Conservation (phyloP, 257 asterid genomes). For the Dorcoceras hygrometricum region DNA sequence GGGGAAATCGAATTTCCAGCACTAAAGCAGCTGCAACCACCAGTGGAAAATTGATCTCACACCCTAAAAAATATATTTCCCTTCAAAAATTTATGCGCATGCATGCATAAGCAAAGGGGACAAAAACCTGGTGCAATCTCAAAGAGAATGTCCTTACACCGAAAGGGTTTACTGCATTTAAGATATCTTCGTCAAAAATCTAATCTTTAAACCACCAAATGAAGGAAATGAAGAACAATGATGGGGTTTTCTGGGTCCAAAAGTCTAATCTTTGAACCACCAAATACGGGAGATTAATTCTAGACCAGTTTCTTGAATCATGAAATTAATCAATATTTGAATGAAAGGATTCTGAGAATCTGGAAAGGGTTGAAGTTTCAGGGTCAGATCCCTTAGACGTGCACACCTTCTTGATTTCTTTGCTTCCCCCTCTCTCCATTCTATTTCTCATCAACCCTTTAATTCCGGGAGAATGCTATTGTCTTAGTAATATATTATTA, state of each 20-base stretch:
- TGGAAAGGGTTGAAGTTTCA: constrained; percentile 42
- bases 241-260: constrained; percentile 8
- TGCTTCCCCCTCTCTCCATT: background rate
- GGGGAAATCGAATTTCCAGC: constrained; percentile 26
- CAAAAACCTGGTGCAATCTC: constrained; percentile 3
- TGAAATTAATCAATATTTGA: constrained; percentile 39
- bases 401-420: constrained; percentile 34
- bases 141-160: background rate
- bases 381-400: constrained; percentile 42
- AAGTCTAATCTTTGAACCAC: constrained; percentile 25
- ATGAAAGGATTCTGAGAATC: constrained; percentile 33
- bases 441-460: constrained; percentile 32
- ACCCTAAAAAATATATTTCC: constrained; percentile 16
- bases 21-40: constrained; percentile 26
- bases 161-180: constrained; percentile 14
- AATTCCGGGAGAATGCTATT: constrained; percentile 44
- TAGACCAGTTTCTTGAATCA: constrained; percentile 19
- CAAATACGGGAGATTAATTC: constrained; percentile 10
- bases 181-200: background rate
- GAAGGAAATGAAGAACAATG: constrained; percentile 1
- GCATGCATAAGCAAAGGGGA: constrained; percentile 22
- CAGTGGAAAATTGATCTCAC: constrained; percentile 26
- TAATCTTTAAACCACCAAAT: constrained; percentile 13
- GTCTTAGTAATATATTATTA: too few species aligned
- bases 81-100: constrained; percentile 29